Percentiles rank a stretch among this genome's conserved stretches.
These are phyloP conservation scores for Colletotrichum tanaceti DNA, from an alignment of 2,329 filamentous ascomycete species.

Conservation along the genomic window DNA sequence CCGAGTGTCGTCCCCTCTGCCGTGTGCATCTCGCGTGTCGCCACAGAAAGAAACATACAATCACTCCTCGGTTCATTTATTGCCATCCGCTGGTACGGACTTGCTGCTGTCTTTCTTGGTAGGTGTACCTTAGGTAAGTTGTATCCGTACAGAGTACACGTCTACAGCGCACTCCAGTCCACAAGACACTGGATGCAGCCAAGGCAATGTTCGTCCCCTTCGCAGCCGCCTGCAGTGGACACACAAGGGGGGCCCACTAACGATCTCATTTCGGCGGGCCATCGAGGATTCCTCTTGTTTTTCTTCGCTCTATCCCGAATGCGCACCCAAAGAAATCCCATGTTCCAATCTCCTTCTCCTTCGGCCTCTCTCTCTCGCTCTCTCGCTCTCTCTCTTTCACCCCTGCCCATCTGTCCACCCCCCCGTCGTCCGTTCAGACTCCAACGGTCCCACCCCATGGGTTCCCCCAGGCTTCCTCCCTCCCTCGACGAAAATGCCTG, in stretches of 20 bases:
- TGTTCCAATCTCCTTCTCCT: background rate
- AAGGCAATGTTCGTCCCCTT: constrained; percentile 3
- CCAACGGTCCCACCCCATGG: constrained; percentile 7
- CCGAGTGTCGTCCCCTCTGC: background rate
- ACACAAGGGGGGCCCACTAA: background rate
- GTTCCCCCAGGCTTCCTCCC: background rate
- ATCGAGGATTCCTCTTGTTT: constrained; percentile 6
- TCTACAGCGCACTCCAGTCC: background rate
- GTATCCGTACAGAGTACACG: no score
- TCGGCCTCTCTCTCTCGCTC: constrained; percentile 2
- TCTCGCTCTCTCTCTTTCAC: background rate
- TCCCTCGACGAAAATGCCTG: background rate
- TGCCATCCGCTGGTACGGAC: background rate
- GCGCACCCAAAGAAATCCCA: constrained; percentile 11
- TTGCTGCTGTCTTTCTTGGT: no score
- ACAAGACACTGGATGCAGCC: constrained; percentile 5
- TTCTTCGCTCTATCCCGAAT: background rate
- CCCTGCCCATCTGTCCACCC: constrained; percentile 15
- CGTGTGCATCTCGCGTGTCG: background rate
- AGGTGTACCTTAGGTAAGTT: no score
- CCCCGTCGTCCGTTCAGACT: background rate
- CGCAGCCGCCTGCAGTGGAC: constrained; percentile 5
- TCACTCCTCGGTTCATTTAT: background rate
- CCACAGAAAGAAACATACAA: background rate
- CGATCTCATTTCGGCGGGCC: constrained; percentile 30